Percentiles rank a stretch among this genome's conserved stretches.
These are phyloP conservation scores for Yarrowia sp. DNA, from an alignment of 805 yeast species.

Conservation along the genomic window DNA sequence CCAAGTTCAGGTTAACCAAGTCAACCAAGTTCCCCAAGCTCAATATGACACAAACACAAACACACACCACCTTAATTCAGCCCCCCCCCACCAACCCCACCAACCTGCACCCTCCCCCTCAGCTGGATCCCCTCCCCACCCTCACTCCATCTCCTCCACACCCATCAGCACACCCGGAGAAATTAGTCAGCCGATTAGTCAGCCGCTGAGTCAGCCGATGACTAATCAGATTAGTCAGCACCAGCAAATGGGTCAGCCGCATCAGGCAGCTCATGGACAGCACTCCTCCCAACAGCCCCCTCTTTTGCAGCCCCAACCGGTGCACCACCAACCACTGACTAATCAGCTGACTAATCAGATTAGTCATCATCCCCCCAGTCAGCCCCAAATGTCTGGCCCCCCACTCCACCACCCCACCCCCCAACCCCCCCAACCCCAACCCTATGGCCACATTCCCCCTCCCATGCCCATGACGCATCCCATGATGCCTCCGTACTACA, in stretches of 20 bases:
- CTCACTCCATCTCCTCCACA: neutral
- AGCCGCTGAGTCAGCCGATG: neutral
- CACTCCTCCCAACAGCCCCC: too few species aligned
- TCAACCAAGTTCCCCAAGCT: too few species aligned
- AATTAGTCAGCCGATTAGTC: neutral
- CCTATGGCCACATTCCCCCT: neutral
- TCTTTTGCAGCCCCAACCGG: too few species aligned
- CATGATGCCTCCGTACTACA: conserved; percentile 33
- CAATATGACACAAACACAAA: neutral
- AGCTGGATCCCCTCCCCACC: neutral
- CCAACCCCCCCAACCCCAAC: neutral
- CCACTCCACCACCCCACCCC: conserved; percentile 3
- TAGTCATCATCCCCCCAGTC: neutral
- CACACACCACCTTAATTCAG: neutral
- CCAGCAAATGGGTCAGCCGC: too few species aligned
- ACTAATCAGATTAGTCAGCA: neutral
- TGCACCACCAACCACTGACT: neutral
- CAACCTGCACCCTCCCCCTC: neutral
- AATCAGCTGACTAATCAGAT: neutral
- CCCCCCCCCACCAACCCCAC: too few species aligned
- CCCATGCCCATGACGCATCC: conserved; percentile 10
- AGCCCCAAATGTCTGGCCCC: neutral
- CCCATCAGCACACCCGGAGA: neutral
- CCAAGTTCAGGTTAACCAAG: too few species aligned
- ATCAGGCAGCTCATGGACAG: too few species aligned